Conservation (phyloP, 345 rosid genomes). For the Mercurialis annua region DNA sequence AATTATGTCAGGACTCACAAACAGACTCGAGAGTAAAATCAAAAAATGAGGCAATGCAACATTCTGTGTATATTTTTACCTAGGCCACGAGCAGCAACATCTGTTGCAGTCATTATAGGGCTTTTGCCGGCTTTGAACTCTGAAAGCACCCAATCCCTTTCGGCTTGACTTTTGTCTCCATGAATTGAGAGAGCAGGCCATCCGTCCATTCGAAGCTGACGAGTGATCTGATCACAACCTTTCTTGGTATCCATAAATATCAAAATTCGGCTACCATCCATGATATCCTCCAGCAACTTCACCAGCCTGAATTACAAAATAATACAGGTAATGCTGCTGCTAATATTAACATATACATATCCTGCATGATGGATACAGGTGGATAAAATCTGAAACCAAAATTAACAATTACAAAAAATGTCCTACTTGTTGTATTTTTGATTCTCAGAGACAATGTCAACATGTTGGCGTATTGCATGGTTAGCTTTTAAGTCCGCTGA, state of each 20-base stretch:
- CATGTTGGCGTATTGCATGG: constrained; percentile 87
- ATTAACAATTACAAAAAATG: neutral
- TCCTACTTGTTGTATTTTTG: constrained; percentile 92
- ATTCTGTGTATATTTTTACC: constrained; percentile 37
- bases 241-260: constrained; percentile 97
- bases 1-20: neutral
- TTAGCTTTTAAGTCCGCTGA: constrained; percentile 93
- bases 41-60: neutral
- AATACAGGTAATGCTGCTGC: constrained; percentile 9
- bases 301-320: constrained; percentile 55
- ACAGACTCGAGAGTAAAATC: constrained; percentile 3
- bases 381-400: neutral
- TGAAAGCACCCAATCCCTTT: constrained; percentile 98
- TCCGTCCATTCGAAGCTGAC: constrained; percentile 99
- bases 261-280: constrained; percentile 98
- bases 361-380: constrained; percentile 4
- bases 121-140: constrained; percentile 97
- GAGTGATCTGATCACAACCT: constrained; percentile 95
- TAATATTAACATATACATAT: neutral
- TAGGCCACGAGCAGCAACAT: constrained; percentile 99
- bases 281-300: constrained; percentile 93
- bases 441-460: constrained; percentile 85
- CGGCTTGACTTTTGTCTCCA: constrained; percentile 99
- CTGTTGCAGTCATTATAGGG: constrained; percentile 99
- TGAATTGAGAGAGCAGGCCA: constrained; percentile 99